A percentile compares a stretch with the other conserved stretches of the same genome.
phyloP scores from a whole-genome alignment of 805 yeast species.

The Candida argentea region DNA sequence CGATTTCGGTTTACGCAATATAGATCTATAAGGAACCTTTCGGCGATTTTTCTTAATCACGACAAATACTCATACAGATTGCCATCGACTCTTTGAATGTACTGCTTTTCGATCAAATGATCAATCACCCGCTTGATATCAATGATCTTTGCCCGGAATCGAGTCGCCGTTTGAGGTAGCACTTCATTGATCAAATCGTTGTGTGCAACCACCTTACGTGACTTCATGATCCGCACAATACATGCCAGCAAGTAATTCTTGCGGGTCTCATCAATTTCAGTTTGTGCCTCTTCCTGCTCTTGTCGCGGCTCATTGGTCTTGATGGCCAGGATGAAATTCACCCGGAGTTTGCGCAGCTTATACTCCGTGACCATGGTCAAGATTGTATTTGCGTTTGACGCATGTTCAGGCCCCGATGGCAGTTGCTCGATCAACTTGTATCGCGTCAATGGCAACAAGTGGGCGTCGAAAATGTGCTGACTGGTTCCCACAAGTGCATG shows the following conservation, averaged over 20 bases:
- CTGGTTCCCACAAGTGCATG: slow-evolving; percentile 60
- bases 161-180: slow-evolving; percentile 67
- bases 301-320: slow-evolving; percentile 48
- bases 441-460: slow-evolving; percentile 70
- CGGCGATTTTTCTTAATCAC: too few relatives aligned
- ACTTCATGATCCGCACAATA: slow-evolving; percentile 94
- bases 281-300: slow-evolving; percentile 65
- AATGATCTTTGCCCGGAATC: slow-evolving; percentile 78
- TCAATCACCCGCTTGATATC: slow-evolving; percentile 86
- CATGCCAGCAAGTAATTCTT: slow-evolving; percentile 83
- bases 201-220: slow-evolving; percentile 72
- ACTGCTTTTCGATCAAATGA: slow-evolving; percentile 75
- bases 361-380: slow-evolving; percentile 73
- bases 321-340: slow-evolving; percentile 61
- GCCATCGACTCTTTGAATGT: slow-evolving; percentile 65
- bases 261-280: slow-evolving; percentile 80
- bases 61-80: slow-evolving; percentile 77
- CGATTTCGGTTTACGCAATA: too few relatives aligned
- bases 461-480: slow-evolving; percentile 56
- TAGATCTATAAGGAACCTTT: too few relatives aligned
- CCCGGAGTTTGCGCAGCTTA: slow-evolving; percentile 73
- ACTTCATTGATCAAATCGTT: slow-evolving; percentile 79
- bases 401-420: slow-evolving; percentile 51
- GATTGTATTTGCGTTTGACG: slow-evolving; percentile 35
- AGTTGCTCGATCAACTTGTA: slow-evolving; percentile 61